Conservation (phyloP, 2,329 filamentous ascomycete genomes). For the Diaporthe sp. region DNA sequence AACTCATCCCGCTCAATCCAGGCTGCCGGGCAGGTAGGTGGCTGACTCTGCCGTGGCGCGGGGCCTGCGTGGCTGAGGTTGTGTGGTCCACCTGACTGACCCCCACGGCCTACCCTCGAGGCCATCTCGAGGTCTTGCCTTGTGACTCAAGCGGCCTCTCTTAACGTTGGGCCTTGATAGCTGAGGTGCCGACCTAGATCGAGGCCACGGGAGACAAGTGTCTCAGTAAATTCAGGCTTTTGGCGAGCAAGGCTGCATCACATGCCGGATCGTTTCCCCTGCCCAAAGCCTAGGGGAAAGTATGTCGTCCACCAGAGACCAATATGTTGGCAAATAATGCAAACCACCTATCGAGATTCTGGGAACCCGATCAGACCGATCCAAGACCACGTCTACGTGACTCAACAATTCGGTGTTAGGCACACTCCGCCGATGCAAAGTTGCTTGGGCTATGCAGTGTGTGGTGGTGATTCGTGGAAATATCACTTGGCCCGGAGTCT, state of each 20-base stretch:
- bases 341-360: not conserved
- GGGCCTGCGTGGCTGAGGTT: constrained; percentile 10
- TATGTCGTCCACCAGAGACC: not conserved
- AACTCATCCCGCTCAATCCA: not conserved
- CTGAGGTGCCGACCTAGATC: not conserved
- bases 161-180: not conserved
- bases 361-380: not conserved
- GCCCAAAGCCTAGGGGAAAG: not conserved
- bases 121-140: constrained; percentile 21
- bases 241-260: constrained; percentile 25
- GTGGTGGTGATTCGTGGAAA: constrained; percentile 8
- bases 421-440: not conserved
- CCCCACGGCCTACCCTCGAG: constrained; percentile 33
- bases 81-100: constrained; percentile 34
- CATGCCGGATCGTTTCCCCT: constrained; percentile 8
- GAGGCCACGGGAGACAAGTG: constrained; percentile 5
- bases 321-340: constrained; percentile 6
- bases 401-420: not conserved
- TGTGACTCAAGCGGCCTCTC: constrained; percentile 23
- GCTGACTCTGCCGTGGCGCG: constrained; percentile 16
- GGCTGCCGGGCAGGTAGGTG: not conserved
- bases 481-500: not conserved
- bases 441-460: not conserved
- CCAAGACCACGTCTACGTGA: constrained; percentile 12
- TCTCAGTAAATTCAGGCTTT: constrained; percentile 17